Evolutionary conservation across 2,329 filamentous ascomycete genomes (phyloP), one percentile per base, ranked within the genome.

Genomic region (Talaromyces sp.): DNA sequence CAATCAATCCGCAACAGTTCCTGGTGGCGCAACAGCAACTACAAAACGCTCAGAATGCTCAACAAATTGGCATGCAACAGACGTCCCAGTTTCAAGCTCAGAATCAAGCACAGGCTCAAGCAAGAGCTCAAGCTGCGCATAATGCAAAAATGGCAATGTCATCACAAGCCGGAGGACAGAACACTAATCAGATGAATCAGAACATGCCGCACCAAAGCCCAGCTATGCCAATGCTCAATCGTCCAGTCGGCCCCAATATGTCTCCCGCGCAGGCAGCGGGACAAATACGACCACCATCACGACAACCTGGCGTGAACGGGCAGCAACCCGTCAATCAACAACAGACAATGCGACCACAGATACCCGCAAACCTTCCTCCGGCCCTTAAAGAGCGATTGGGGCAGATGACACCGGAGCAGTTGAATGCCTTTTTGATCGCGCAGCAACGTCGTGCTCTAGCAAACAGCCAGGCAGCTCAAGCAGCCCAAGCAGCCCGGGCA

Each of bases 121-220:
- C 76, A 0, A 77, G 78, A 67, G 76, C 75, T 7, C 76, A 79
- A 31, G 73, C 77, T 10, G 80, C 79, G 13, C 76, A 79, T 63
- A 80, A 81, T 64, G 78, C 78, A 29, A 78, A 83, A 67, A 79
- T 82, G 68, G 75, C 78, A 69, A 77, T 80, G 75, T 75, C 78
- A 17, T 82, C 67, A 71, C 79, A 75, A 77, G 80, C 67, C 77
- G 84, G 73, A 25, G 60, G 40, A 70, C 81, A 71, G 79, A 81
- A 65, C 76, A 73, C 71, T 64, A 67, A 75, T 19, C 77, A 80
- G 65, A 70, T 76, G 45, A 75, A 76, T 19, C 74, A 77, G 51
- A 72, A 77, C 68, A 70, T 79, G 69, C 60, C 77, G 64, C 77
- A 82, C 67, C 80, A 75, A 67, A 78, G 74, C 61, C 74, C 76